A percentile compares a stretch with the other conserved stretches of the same genome.
These are phyloP conservation scores for Circinella minor DNA, from an alignment of 371 early-diverging fungal genomes.

Conservation along the genomic window DNA sequence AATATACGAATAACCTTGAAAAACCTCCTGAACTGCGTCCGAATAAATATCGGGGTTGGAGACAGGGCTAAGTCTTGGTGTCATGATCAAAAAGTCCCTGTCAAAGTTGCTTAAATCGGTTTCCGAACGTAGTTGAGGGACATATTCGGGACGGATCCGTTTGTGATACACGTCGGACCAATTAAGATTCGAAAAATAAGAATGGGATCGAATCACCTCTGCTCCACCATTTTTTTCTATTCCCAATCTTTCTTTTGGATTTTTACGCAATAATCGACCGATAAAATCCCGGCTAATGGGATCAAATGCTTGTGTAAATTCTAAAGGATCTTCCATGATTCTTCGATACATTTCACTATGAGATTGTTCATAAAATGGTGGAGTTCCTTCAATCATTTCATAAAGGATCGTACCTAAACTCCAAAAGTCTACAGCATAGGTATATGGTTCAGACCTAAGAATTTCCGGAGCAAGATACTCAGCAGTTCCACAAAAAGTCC, in stretches of 20 bases:
- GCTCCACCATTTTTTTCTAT: conserved; percentile 64
- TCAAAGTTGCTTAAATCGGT: conserved; percentile 69
- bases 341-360: conserved; percentile 82
- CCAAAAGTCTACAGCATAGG: conserved; percentile 96
- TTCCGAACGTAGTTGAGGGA: conserved; percentile 48
- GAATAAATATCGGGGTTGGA: conserved; percentile 47
- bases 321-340: conserved; percentile 76
- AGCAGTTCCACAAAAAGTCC: conserved; percentile 96
- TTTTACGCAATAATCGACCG: conserved; percentile 67
- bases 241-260: conserved; percentile 70
- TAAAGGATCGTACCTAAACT: conserved; percentile 93
- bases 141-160: conserved; percentile 64
- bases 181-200: conserved; percentile 70
- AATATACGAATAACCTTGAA: conserved; percentile 62
- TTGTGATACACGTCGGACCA: conserved; percentile 78
- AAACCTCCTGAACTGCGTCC: conserved; percentile 54
- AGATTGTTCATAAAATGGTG: conserved; percentile 83
- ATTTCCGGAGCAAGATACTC: conserved; percentile 95
- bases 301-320: conserved; percentile 72
- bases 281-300: conserved; percentile 62
- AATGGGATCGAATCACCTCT: conserved; percentile 67
- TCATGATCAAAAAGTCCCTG: conserved; percentile 53
- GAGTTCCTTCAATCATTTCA: conserved; percentile 78
- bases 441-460: conserved; percentile 78
- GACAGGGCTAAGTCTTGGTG: conserved; percentile 37